These are phyloP conservation scores for Groenewaldozyma auringiensis DNA, from an alignment of 1,139 yeast species.

Conservation along the genomic window DNA sequence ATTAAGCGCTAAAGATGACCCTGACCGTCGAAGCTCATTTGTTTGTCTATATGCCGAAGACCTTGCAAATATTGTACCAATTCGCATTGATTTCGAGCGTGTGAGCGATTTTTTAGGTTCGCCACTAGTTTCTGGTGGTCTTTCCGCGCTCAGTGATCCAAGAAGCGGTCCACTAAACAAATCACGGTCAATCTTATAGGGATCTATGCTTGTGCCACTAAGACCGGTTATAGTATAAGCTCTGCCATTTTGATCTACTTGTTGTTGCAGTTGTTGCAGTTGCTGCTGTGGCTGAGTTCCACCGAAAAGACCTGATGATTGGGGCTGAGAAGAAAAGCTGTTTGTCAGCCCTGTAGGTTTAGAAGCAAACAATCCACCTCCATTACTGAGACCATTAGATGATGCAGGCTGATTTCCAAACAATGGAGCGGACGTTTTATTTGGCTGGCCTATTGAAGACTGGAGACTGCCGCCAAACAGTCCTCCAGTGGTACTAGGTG, in stretches of 20 bases:
- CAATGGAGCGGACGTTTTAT: background rate
- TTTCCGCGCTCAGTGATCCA: background rate
- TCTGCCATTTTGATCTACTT: background rate
- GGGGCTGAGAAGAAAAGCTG: background rate
- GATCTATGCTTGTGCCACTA: background rate
- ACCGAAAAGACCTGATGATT: background rate
- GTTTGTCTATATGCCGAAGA: constrained; percentile 7
- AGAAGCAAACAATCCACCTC: background rate
- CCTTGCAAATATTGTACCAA: background rate
- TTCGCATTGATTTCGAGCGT: background rate
- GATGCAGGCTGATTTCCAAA: background rate
- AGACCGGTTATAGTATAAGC: background rate
- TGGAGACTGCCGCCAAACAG: background rate
- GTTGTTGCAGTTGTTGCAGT: background rate
- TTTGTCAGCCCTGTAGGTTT: constrained; percentile 5
- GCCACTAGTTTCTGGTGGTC: background rate
- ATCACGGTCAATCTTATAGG: background rate
- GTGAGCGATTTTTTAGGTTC: background rate
- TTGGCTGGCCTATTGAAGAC: background rate
- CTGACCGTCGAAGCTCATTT: constrained; percentile 7
- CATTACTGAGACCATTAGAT: background rate
- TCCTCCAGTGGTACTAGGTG: constrained; percentile 2
- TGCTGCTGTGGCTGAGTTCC: background rate
- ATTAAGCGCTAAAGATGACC: constrained; percentile 6
- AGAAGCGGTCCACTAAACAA: background rate